Percentiles rank a stretch among this genome's conserved stretches.
Conservation (phyloP, 176 grass and related monocot genomes). For the Tillandsia leiboldiana region DNA sequence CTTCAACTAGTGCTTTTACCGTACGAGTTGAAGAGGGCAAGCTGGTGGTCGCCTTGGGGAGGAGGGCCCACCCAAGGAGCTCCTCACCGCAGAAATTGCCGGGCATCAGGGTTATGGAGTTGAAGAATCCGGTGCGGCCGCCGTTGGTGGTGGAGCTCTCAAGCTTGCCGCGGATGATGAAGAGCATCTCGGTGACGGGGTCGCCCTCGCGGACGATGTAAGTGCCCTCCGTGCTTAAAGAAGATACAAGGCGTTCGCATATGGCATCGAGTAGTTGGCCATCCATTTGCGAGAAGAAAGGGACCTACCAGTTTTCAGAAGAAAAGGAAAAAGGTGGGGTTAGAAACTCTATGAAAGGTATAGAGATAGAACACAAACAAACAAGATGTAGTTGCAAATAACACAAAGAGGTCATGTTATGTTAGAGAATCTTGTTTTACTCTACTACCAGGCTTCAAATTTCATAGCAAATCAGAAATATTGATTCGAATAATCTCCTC, state of each 20-base stretch:
- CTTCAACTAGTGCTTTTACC: slow-evolving; percentile 46
- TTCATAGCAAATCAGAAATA: too few species aligned
- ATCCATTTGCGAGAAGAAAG: slow-evolving; percentile 75
- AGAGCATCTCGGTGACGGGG: slow-evolving; percentile 71
- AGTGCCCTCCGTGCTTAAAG: slow-evolving; percentile 59
- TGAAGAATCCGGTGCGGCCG: slow-evolving; percentile 46
- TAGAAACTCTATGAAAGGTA: too few species aligned
- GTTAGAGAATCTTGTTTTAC: too few species aligned
- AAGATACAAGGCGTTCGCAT: slow-evolving; percentile 56
- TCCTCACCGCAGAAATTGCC: slow-evolving; percentile 72
- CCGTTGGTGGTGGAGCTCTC: slow-evolving; percentile 71
- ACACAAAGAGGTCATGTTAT: too few species aligned
- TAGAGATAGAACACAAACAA: too few species aligned
- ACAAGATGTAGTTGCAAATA: too few species aligned
- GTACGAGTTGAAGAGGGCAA: slow-evolving; percentile 50
- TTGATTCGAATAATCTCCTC: too few species aligned
- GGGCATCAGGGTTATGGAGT: slow-evolving; percentile 37
- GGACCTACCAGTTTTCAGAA: slow-evolving; percentile 18
- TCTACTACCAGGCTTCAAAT: too few species aligned
- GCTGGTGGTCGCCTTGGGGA: slow-evolving; percentile 51
- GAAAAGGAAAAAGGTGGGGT: too few species aligned
- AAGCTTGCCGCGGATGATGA: slow-evolving; percentile 47
- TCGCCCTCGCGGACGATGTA: slow-evolving; percentile 48
- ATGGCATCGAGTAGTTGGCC: slow-evolving; percentile 66
- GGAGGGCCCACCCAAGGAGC: slow-evolving; percentile 57